Conservation (phyloP, 345 rosid species). For the Populus euphratica region DNA sequence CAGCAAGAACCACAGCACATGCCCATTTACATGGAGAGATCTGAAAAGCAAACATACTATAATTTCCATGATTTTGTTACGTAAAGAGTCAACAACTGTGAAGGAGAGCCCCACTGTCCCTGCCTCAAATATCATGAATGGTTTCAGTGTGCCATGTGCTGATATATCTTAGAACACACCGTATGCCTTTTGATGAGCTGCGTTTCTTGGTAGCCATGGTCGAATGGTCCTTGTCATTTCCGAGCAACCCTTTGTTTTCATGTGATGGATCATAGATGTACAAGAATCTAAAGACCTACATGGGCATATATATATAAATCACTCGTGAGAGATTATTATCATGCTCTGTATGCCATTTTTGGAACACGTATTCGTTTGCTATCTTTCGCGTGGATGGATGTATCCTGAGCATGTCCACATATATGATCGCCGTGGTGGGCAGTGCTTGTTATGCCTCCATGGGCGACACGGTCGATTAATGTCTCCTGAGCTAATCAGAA, state of each 20-base stretch:
- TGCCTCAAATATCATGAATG: conserved; percentile 3
- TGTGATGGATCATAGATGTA: neutral
- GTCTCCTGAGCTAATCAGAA: neutral
- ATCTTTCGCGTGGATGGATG: neutral
- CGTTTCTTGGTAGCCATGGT: neutral
- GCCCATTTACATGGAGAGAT: neutral
- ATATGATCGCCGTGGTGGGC: neutral
- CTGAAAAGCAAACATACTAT: conserved; percentile 3
- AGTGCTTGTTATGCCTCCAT: neutral
- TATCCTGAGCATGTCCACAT: too few relatives aligned
- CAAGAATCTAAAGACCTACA: neutral
- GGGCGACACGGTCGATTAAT: neutral
- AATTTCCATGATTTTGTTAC: conserved; percentile 30
- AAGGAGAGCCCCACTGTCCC: conserved; percentile 1
- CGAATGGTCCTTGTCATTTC: neutral
- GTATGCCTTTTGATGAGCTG: neutral
- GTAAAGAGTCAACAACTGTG: conserved; percentile 14
- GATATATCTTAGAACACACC: neutral
- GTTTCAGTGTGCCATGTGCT: neutral
- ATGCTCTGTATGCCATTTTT: neutral
- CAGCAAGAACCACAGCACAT: neutral
- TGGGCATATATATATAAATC: neutral
- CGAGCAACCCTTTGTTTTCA: neutral
- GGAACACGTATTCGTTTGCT: neutral
- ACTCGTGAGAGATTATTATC: neutral